phyloP scores from a whole-genome alignment of 371 early-diverging fungal species.

The Saksenaea oblongispora region DNA sequence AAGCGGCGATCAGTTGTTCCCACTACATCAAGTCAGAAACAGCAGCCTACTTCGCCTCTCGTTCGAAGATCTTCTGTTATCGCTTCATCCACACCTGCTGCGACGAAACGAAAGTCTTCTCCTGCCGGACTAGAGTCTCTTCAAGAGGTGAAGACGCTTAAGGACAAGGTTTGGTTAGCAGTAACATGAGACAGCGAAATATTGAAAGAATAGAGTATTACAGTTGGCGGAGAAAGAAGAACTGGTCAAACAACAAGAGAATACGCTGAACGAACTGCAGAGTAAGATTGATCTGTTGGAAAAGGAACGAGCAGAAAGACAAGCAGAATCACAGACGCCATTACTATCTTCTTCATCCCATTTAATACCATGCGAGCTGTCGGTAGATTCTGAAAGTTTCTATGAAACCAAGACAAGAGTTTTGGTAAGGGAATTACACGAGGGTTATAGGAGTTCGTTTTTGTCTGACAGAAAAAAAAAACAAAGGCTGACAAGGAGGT shows the following conservation, averaged over 20 bases:
- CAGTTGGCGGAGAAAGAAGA: slow-evolving; percentile 23
- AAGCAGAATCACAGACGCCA: slow-evolving; percentile 13
- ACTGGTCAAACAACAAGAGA: slow-evolving; percentile 25
- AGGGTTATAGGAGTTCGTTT: not conserved
- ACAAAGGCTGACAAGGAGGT: not conserved
- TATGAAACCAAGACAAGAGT: slow-evolving; percentile 4
- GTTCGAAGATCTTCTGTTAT: slow-evolving; percentile 22
- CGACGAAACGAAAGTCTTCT: slow-evolving; percentile 19
- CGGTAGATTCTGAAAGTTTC: slow-evolving; percentile 12
- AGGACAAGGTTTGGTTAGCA: slow-evolving; percentile 19
- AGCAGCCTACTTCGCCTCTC: slow-evolving; percentile 18
- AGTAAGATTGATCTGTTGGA: slow-evolving; percentile 8
- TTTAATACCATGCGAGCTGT: slow-evolving; percentile 20
- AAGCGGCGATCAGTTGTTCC: slow-evolving; percentile 35
- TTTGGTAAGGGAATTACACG: not conserved
- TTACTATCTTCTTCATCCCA: slow-evolving; percentile 21
- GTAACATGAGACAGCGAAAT: too few relatives aligned
- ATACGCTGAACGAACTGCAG: slow-evolving; percentile 28
- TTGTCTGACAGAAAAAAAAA: not conserved
- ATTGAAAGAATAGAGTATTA: not conserved
- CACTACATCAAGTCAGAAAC: slow-evolving; percentile 16
- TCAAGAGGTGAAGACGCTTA: slow-evolving; percentile 26
- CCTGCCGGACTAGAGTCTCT: slow-evolving; percentile 20
- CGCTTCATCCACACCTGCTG: slow-evolving; percentile 13
- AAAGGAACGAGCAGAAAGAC: slow-evolving; percentile 4